Evolutionary conservation across 1,284 basidiomycete genomes (phyloP).

Genomic region (Phaffia rhodozyma): DNA sequence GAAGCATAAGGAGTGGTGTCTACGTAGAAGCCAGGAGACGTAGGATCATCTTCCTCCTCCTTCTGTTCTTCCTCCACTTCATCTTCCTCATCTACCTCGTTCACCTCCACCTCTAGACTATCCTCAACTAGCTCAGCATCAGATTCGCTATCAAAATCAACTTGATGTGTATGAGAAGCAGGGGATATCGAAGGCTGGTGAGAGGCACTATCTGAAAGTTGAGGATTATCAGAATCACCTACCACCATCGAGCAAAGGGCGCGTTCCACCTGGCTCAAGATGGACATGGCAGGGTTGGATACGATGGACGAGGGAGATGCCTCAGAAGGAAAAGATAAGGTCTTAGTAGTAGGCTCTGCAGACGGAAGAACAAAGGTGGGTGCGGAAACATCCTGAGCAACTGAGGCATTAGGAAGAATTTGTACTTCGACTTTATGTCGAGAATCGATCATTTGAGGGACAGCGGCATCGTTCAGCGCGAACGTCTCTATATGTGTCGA

Average conservation of each 20-base stretch:
- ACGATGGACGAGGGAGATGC: neutral
- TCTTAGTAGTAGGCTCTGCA: neutral
- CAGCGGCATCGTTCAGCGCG: slow-evolving; percentile 5
- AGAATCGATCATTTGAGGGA: slow-evolving; percentile 7
- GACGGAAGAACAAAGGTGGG: neutral
- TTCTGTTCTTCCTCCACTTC: neutral
- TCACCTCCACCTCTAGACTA: slow-evolving; percentile 3
- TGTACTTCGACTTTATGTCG: slow-evolving; percentile 3
- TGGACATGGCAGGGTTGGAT: neutral
- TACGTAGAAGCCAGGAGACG: slow-evolving; percentile 6
- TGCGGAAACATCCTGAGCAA: neutral
- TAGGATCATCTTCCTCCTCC: neutral
- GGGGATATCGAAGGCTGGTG: neutral
- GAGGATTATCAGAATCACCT: too few relatives aligned
- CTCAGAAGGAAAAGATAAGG: neutral
- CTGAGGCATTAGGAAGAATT: neutral
- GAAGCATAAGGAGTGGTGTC: neutral
- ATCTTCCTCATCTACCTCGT: slow-evolving; percentile 3
- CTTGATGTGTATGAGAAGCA: neutral
- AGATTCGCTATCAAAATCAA: neutral
- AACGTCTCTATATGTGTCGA: slow-evolving; percentile 1
- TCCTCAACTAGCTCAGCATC: slow-evolving; percentile 6
- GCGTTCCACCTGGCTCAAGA: too few relatives aligned
- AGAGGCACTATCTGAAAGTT: neutral
- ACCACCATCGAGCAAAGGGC: too few relatives aligned